Conservation (phyloP, 306 rosid species). For the Bauhinia variegata region DNA sequence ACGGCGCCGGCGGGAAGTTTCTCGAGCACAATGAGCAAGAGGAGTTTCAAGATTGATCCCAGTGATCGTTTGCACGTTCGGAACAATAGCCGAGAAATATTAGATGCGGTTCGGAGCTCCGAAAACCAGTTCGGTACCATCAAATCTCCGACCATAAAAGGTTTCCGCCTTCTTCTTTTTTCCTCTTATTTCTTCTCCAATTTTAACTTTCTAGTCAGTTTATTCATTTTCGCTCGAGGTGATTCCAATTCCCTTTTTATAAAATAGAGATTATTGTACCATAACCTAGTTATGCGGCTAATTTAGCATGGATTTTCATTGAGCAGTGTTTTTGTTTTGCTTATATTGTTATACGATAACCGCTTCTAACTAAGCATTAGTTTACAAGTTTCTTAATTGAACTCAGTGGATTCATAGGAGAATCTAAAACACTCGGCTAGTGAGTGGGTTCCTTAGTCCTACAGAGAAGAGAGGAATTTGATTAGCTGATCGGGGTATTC, state of each 20-base stretch:
- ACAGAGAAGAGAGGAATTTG: no score
- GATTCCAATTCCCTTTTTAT: not conserved
- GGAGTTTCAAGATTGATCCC: slow-evolving; percentile 24
- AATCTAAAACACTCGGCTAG: no score
- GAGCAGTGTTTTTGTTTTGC: no score
- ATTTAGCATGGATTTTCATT: no score
- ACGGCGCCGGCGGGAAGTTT: not conserved
- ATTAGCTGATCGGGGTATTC: no score
- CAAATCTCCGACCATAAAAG: slow-evolving; percentile 26
- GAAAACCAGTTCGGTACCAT: slow-evolving; percentile 11
- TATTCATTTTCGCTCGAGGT: not conserved
- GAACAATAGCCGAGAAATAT: slow-evolving; percentile 1
- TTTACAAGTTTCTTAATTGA: no score
- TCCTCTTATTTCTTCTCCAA: not conserved
- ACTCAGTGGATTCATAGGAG: no score
- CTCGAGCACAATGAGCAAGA: slow-evolving; percentile 47
- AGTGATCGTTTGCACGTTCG: slow-evolving; percentile 27
- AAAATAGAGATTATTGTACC: no score
- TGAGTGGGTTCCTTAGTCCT: no score
- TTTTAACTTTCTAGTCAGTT: not conserved
- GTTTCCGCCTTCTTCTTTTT: slow-evolving; percentile 2
- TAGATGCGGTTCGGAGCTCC: slow-evolving; percentile 29
- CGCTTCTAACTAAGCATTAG: no score
- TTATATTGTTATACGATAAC: no score
- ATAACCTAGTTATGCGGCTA: no score